Base-by-base conservation (phyloP, 768 basidiomycete genomes). In the Phylloporus rhodoxanthus region DNA sequence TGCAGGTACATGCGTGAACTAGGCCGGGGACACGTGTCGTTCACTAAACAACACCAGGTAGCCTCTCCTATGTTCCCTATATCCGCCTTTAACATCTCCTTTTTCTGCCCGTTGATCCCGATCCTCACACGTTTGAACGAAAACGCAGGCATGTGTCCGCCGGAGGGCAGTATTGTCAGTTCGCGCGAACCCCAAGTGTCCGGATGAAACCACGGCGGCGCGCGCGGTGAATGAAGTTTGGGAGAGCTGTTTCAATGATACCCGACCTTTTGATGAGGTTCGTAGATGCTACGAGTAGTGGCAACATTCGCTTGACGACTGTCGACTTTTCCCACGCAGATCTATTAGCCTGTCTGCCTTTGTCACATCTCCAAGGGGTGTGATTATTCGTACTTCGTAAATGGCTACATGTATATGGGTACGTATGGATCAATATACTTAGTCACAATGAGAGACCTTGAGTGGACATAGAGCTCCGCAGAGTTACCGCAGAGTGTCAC, bases 31-130 rank as follows among this genome's bases (percentile, higher is more conserved):
- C 78, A 86, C 62, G 73, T 84, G 52, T 70, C 80, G 4, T 91
- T 96, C 68, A 84, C 89, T 48, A 95, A 94, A 69, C 92, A 96
- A 61, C 94, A 97, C 68, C 91, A 95, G 79, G 94, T 91, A 55
- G 62, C 32, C 21, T 53, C 54, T 50, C 47, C n/a, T 33, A 25
- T 47, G 46, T 21, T 23, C 14, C 34, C 36, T 45, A 47, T 63
- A 30, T 52, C 48, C 37, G 48, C 52, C 47, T 11, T 36, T 58
- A 43, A 50, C 30, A 20, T 15, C 28, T 51, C 45, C 47, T 39
- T 53, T 55, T 47, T 38, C 25, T 45, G 13, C 21, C n/a, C 30
- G 2, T 25, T 48, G 48, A 50, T 54, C 45, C 47, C 32, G 39
- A 37, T 32, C 33, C 38, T 49, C 54, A 20, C 53, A 29, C 32